These are phyloP conservation scores for Heliosperma pusillum DNA, from an alignment of 148 eudicot genomes.

Conservation along the genomic window DNA sequence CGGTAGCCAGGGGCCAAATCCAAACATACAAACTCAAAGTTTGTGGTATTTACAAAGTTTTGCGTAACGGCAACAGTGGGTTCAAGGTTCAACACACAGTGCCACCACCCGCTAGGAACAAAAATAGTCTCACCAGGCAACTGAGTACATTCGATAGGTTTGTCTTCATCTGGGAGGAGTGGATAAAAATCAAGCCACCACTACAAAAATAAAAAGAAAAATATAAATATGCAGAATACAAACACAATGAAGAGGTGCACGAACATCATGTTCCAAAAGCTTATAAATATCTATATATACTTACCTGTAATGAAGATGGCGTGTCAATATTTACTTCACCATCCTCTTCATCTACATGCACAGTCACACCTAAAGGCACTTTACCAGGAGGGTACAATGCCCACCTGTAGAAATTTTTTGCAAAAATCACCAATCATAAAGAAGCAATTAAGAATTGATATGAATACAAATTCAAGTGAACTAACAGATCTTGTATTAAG, in stretches of 20 bases:
- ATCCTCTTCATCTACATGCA: constrained; percentile 93
- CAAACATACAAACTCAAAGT: constrained; percentile 88
- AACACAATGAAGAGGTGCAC: neutral
- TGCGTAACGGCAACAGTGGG: constrained; percentile 88
- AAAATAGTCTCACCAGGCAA: constrained; percentile 93
- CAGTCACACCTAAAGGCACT: constrained; percentile 95
- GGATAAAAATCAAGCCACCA: constrained; percentile 99
- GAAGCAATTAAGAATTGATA: neutral
- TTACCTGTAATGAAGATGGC: constrained; percentile 93
- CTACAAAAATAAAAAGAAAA: constrained; percentile 33
- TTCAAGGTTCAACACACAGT: constrained; percentile 91
- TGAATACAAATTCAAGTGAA: neutral
- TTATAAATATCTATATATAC: constrained; percentile 3
- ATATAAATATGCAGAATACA: constrained; percentile 10
- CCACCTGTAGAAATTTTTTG: constrained; percentile 56
- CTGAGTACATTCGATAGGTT: constrained; percentile 93
- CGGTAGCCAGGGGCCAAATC: constrained; percentile 98
- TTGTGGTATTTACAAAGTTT: constrained; percentile 80
- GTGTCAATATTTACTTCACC: constrained; percentile 92
- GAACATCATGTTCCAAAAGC: neutral
- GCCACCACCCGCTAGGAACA: constrained; percentile 99
- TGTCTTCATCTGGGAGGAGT: constrained; percentile 75
- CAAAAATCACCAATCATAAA: constrained; percentile 12
- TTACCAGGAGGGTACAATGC: constrained; percentile 98
- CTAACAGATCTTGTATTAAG: neutral